Conservation (phyloP, 2,329 filamentous ascomycete genomes). For the Chrysoporthe austroafricana region DNA sequence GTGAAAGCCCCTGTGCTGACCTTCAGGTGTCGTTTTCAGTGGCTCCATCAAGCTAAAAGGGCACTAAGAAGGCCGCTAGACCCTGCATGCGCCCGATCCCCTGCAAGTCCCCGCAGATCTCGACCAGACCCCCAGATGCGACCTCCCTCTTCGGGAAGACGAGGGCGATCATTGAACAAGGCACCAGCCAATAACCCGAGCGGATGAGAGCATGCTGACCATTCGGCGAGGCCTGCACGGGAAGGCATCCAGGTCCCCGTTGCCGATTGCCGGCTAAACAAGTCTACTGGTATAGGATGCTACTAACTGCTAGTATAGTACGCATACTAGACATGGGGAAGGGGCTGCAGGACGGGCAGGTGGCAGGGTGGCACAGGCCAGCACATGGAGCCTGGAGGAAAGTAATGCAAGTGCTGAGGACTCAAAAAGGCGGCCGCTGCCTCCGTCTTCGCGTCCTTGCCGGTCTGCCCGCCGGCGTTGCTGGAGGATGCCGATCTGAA, state of each 20-base stretch:
- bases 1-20: conserved; percentile 12
- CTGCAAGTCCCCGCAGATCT: conserved; percentile 16
- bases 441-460: not conserved
- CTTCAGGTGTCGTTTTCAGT: not conserved
- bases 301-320: no score
- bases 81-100: not conserved
- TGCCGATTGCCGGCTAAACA: conserved; percentile 5
- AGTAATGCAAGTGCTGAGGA: not conserved
- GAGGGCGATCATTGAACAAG: conserved; percentile 2
- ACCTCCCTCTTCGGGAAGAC: conserved; percentile 19
- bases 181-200: conserved; percentile 7
- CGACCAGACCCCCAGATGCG: not conserved
- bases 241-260: not conserved
- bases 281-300: no score
- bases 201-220: conserved; percentile 6
- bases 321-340: not conserved
- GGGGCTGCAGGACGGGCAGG: not conserved
- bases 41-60: not conserved
- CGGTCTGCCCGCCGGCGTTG: not conserved
- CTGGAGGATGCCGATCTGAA: not conserved
- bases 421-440: not conserved
- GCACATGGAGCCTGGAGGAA: no score
- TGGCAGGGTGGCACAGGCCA: not conserved
- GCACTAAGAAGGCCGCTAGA: no score
- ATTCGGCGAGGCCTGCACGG: conserved; percentile 5